Conservation (phyloP, 495 filamentous ascomycete genomes). For the Lophiostoma macrostomum region DNA sequence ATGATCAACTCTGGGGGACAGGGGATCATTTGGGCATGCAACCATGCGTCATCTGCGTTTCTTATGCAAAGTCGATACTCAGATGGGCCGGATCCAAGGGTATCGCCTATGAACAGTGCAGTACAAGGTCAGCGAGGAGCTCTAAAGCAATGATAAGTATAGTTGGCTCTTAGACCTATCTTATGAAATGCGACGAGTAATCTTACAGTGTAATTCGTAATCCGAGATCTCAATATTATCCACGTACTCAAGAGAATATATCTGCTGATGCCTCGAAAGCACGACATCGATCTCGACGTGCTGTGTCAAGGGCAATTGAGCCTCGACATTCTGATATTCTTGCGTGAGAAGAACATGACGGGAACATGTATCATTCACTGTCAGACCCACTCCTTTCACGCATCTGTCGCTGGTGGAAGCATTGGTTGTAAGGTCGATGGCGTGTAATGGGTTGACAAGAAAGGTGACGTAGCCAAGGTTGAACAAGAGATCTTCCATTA, state of each 20-base stretch:
- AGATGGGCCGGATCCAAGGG: conserved; percentile 15
- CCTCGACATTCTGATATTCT: conserved; percentile 14
- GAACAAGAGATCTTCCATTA: conserved; percentile 25
- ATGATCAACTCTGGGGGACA: conserved; percentile 9
- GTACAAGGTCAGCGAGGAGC: too few relatives aligned
- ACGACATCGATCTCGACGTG: background rate
- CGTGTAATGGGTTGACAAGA: conserved; percentile 12
- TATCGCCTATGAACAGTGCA: too few relatives aligned
- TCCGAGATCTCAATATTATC: conserved; percentile 13
- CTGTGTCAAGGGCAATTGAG: background rate
- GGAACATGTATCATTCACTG: background rate
- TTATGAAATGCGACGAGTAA: too few relatives aligned
- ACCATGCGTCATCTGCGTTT: background rate
- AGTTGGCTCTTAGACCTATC: too few relatives aligned
- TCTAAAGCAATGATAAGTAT: too few relatives aligned
- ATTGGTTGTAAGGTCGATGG: conserved; percentile 10
- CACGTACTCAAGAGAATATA: conserved; percentile 14
- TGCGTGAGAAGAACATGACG: conserved; percentile 11
- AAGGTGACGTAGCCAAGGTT: conserved; percentile 20
- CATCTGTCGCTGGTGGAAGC: background rate
- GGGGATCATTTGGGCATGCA: conserved; percentile 5
- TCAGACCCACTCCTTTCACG: conserved; percentile 3
- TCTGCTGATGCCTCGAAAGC: conserved; percentile 13
- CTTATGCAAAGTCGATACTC: conserved; percentile 10
- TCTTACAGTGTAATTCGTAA: background rate